phyloP scores from a whole-genome alignment of 805 yeast genomes.

The Ogataea trehaloabstinens region DNA sequence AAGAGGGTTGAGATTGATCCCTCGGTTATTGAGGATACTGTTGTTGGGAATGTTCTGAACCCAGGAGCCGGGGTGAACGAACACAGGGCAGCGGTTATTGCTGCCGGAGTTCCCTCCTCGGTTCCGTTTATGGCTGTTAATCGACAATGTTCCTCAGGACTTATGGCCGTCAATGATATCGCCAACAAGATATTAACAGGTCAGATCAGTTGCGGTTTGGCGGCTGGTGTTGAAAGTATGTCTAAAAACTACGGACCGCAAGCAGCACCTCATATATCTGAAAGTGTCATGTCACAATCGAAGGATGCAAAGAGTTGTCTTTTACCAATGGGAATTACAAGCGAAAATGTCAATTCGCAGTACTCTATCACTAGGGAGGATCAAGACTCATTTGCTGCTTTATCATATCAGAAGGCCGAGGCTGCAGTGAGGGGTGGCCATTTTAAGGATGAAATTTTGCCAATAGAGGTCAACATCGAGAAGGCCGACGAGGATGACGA shows the following conservation, averaged over 20 bases:
- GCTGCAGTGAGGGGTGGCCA: conserved; percentile 64
- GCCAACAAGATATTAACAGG: conserved; percentile 86
- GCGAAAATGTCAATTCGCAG: conserved; percentile 80
- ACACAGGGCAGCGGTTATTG: conserved; percentile 87
- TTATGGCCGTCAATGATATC: conserved; percentile 85
- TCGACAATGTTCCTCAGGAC: conserved; percentile 94
- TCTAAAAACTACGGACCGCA: conserved; percentile 82
- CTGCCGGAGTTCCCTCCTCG: conserved; percentile 84
- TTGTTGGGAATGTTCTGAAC: conserved; percentile 89
- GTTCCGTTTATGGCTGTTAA: conserved; percentile 81
- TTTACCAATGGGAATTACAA: conserved; percentile 95
- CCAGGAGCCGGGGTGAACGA: conserved; percentile 94
- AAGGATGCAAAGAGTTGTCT: conserved; percentile 67
- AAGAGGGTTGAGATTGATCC: conserved; percentile 50
- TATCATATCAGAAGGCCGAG: conserved; percentile 82
- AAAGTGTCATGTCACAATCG: conserved; percentile 38
- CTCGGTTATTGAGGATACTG: conserved; percentile 72
- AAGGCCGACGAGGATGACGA: conserved; percentile 58
- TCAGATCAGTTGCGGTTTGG: conserved; percentile 88
- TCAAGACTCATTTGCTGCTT: conserved; percentile 90
- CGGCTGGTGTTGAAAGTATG: conserved; percentile 94
- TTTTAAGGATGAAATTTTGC: conserved; percentile 89
- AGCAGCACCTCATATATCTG: conserved; percentile 62
- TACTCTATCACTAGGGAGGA: conserved; percentile 61
- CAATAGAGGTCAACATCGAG: conserved; percentile 61